These are phyloP conservation scores for Penicillium longicatenatum DNA, from an alignment of 495 filamentous ascomycete species.

Conservation along the genomic window DNA sequence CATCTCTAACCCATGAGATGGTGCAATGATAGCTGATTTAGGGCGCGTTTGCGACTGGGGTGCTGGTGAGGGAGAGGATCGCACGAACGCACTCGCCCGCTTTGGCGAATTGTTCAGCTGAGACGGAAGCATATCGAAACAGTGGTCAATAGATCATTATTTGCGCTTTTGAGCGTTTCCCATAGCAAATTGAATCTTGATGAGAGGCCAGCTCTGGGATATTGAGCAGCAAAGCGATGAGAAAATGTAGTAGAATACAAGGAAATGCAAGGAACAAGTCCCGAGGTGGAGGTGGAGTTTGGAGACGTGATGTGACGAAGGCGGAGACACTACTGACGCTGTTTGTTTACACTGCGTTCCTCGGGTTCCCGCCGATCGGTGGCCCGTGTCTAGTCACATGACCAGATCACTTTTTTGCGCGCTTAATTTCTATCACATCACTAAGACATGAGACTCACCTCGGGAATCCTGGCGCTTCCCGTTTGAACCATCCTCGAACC, in stretches of 20 bases:
- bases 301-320: constrained; percentile 22
- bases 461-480: not conserved
- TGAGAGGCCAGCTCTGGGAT: constrained; percentile 2
- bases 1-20: constrained; percentile 47
- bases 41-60: constrained; percentile 56
- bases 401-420: constrained; percentile 33
- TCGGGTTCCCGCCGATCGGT: constrained; percentile 42
- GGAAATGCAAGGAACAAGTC: constrained; percentile 1
- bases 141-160: constrained; percentile 40
- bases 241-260: constrained; percentile 5
- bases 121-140: constrained; percentile 44
- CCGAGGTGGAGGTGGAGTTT: constrained; percentile 14
- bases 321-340: constrained; percentile 27
- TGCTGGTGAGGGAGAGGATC: constrained; percentile 60
- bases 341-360: constrained; percentile 49
- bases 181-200: constrained; percentile 15
- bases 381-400: constrained; percentile 27
- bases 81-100: constrained; percentile 77
- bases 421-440: constrained; percentile 14
- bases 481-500: not conserved
- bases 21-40: constrained; percentile 69
- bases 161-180: constrained; percentile 15
- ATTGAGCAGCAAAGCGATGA: constrained; percentile 8
- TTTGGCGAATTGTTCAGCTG: constrained; percentile 52
- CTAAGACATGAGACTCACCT: not conserved